Percentiles rank a stretch among this genome's conserved stretches.
phyloP scores from a whole-genome alignment of 2,329 filamentous ascomycete species.

The Aspergillus luchuensis region DNA sequence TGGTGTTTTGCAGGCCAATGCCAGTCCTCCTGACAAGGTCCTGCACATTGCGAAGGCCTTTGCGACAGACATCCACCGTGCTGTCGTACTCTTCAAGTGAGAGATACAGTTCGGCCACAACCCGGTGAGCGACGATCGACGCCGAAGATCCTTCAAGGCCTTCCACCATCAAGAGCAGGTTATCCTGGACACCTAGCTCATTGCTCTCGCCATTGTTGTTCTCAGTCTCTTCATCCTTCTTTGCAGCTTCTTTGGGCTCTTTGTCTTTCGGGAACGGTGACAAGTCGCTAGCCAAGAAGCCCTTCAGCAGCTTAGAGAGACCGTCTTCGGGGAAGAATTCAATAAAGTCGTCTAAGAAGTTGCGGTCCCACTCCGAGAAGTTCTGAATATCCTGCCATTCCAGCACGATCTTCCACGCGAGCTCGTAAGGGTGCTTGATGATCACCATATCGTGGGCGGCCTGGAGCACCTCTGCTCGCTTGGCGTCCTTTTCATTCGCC shows the following conservation, averaged over 20 bases:
- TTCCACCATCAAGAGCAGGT: conserved; percentile 77
- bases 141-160: conserved; percentile 64
- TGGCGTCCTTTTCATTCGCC: conserved; percentile 66
- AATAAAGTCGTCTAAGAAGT: conserved; percentile 77
- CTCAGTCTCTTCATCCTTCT: conserved; percentile 17
- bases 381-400: conserved; percentile 83
- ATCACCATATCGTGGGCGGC: conserved; percentile 92
- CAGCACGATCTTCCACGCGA: conserved; percentile 88
- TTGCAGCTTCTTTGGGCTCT: not conserved
- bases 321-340: conserved; percentile 82
- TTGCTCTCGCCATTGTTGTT: conserved; percentile 46
- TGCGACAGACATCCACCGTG: conserved; percentile 76
- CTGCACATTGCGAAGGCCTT: conserved; percentile 64
- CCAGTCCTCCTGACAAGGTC: conserved; percentile 68
- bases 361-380: conserved; percentile 74
- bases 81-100: conserved; percentile 82
- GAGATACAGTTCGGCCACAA: conserved; percentile 82
- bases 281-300: conserved; percentile 77
- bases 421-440: conserved; percentile 84
- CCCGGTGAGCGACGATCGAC: conserved; percentile 78
- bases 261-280: conserved; percentile 72
- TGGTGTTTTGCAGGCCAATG: conserved; percentile 66
- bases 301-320: conserved; percentile 76
- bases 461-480: conserved; percentile 72
- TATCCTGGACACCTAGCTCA: conserved; percentile 72